These are phyloP conservation scores for Pythium periplocum DNA, from an alignment of 352 stramenopile species.

Conservation along the genomic window DNA sequence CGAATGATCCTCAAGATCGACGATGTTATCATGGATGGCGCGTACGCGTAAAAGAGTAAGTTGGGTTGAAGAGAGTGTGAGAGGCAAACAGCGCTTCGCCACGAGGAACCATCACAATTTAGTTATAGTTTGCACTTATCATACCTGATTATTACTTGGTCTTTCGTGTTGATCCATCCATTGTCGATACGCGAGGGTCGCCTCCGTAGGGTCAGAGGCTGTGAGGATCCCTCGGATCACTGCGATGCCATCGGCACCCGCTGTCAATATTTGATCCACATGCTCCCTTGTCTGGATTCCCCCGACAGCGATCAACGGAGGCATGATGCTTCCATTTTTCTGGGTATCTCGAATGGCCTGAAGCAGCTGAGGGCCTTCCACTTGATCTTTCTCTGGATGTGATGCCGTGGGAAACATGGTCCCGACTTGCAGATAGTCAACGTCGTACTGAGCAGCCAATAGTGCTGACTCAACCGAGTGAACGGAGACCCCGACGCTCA, in stretches of 20 bases:
- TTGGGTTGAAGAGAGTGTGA: too few species aligned
- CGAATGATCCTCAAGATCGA: slow-evolving; percentile 99
- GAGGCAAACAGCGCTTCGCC: too few species aligned
- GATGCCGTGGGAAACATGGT: slow-evolving; percentile 51
- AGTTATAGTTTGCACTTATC: slow-evolving; percentile 23
- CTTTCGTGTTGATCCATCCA: slow-evolving; percentile 14
- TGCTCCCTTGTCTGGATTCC: slow-evolving; percentile 31
- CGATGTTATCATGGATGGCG: slow-evolving; percentile 96
- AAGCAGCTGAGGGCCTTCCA: slow-evolving; percentile 38
- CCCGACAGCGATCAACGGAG: slow-evolving; percentile 32
- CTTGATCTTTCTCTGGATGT: slow-evolving; percentile 37
- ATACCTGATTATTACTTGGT: background rate
- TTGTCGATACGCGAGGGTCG: slow-evolving; percentile 10
- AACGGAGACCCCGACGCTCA: slow-evolving; percentile 34
- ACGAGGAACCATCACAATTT: slow-evolving; percentile 5
- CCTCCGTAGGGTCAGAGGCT: slow-evolving; percentile 14
- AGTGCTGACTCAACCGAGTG: slow-evolving; percentile 26
- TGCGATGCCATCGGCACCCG: slow-evolving; percentile 33
- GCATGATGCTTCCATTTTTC: background rate
- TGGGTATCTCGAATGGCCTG: slow-evolving; percentile 14
- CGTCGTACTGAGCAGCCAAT: slow-evolving; percentile 13
- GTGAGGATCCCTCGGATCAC: slow-evolving; percentile 38
- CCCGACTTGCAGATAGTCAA: slow-evolving; percentile 48
- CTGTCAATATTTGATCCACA: slow-evolving; percentile 19
- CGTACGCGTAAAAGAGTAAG: slow-evolving; percentile 61